Conservation (phyloP, 257 asterid species). For the Capsicum chinense region DNA sequence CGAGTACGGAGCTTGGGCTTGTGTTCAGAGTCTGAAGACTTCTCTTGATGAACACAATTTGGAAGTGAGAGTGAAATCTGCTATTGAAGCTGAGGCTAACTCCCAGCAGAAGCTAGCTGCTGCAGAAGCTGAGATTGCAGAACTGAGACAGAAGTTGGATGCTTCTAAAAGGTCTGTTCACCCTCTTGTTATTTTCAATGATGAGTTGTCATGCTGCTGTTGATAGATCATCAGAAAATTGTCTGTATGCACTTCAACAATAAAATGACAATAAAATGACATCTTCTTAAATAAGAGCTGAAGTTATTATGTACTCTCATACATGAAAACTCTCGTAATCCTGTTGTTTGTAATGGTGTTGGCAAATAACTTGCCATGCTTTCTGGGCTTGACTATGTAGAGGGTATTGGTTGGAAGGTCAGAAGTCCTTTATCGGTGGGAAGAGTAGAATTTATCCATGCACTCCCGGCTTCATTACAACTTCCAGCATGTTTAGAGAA, state of each 20-base stretch:
- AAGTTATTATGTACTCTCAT: not conserved
- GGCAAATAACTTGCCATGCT: not conserved
- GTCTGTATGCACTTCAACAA: not conserved
- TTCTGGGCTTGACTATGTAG: not conserved
- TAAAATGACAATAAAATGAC: not conserved
- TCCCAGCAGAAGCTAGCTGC: constrained; percentile 95
- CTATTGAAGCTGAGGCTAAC: constrained; percentile 94
- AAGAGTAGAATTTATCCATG: not conserved
- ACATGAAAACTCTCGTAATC: constrained; percentile 4
- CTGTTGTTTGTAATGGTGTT: not conserved
- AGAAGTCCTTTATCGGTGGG: constrained; percentile 21
- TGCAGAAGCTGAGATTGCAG: constrained; percentile 91
- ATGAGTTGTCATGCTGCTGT: not conserved
- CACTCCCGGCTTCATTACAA: not conserved
- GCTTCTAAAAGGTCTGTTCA: constrained; percentile 69
- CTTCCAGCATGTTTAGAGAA: constrained; percentile 9
- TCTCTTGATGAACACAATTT: constrained; percentile 84
- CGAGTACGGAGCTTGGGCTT: constrained; percentile 91
- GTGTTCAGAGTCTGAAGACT: constrained; percentile 72
- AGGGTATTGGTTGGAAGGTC: constrained; percentile 20
- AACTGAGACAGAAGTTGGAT: constrained; percentile 78
- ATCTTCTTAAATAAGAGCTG: not conserved
- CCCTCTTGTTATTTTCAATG: constrained; percentile 25
- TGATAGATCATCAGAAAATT: constrained; percentile 18
- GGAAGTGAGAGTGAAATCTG: constrained; percentile 88